Percentiles rank a stretch among this genome's conserved stretches.
These are phyloP conservation scores for Lachnellula hyalina DNA, from an alignment of 2,329 filamentous ascomycete genomes.

Conservation along the genomic window DNA sequence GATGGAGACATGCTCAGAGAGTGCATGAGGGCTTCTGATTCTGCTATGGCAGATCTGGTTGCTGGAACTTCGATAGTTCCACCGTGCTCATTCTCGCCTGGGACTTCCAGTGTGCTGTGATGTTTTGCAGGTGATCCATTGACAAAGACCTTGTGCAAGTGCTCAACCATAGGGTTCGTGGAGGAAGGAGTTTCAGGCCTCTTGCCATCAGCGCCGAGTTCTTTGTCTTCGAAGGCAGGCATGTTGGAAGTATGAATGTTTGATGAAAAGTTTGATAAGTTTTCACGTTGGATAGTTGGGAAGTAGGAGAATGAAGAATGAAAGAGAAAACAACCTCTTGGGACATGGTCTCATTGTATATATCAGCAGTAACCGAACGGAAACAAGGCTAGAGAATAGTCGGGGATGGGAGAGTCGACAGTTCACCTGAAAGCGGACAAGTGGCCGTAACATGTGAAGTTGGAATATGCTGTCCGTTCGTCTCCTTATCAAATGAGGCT, in stretches of 20 bases:
- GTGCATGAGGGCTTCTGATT: constrained; percentile 67
- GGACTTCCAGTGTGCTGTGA: constrained; percentile 34
- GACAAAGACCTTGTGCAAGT: constrained; percentile 21
- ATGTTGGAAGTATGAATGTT: constrained; percentile 38
- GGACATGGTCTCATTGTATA: constrained; percentile 18
- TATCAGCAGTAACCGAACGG: constrained; percentile 19
- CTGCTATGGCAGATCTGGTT: constrained; percentile 61
- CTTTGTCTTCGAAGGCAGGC: constrained; percentile 55
- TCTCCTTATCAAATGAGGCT: constrained; percentile 6
- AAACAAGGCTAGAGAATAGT: constrained; percentile 26
- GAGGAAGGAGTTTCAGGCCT: constrained; percentile 10
- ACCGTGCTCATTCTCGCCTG: constrained; percentile 37
- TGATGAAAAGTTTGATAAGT: neutral
- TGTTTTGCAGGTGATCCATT: constrained; percentile 16
- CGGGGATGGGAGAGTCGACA: constrained; percentile 11
- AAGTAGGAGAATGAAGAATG: constrained; percentile 2
- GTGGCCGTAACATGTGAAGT: constrained; percentile 19
- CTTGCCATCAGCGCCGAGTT: constrained; percentile 40
- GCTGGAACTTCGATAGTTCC: constrained; percentile 63
- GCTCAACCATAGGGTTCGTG: constrained; percentile 4
- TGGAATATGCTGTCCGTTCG: constrained; percentile 2
- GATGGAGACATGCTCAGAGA: constrained; percentile 63
- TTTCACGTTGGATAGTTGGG: neutral
- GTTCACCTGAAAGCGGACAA: constrained; percentile 7
- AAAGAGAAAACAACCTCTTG: neutral